Percentiles rank a stretch among this genome's conserved stretches.
These are phyloP conservation scores for Sporothrix variecibatus DNA, from an alignment of 2,329 filamentous ascomycete genomes.

Conservation along the genomic window DNA sequence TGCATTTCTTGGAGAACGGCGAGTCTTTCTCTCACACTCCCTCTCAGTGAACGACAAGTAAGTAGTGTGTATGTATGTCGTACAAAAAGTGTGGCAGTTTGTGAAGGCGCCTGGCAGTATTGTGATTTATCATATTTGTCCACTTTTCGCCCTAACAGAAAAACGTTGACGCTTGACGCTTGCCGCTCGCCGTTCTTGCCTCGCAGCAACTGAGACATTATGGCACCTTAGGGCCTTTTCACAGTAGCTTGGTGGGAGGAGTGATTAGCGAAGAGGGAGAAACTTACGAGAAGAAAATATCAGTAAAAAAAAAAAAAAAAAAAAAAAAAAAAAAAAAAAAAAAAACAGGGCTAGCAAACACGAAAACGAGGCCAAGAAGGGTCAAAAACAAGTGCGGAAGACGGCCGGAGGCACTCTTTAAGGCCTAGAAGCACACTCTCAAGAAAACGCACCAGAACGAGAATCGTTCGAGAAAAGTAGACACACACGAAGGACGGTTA, in stretches of 20 bases:
- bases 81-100: background rate
- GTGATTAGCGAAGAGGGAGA: no score
- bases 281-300: no score
- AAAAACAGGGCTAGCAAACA: background rate
- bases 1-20: background rate
- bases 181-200: background rate
- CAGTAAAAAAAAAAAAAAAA: background rate
- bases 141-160: conserved; percentile 13
- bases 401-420: no score
- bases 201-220: conserved; percentile 14
- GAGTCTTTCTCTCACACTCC: background rate
- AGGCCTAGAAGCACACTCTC: background rate
- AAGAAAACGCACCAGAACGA: background rate
- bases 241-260: background rate
- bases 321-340: background rate
- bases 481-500: background rate
- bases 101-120: background rate
- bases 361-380: background rate
- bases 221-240: background rate
- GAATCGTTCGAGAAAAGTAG: conserved; percentile 6
- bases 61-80: background rate
- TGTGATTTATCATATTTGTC: conserved; percentile 9
- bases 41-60: background rate
- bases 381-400: background rate
- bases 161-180: background rate